phyloP scores from a whole-genome alignment of 2,329 filamentous ascomycete species.

The Didymella segeticola region DNA sequence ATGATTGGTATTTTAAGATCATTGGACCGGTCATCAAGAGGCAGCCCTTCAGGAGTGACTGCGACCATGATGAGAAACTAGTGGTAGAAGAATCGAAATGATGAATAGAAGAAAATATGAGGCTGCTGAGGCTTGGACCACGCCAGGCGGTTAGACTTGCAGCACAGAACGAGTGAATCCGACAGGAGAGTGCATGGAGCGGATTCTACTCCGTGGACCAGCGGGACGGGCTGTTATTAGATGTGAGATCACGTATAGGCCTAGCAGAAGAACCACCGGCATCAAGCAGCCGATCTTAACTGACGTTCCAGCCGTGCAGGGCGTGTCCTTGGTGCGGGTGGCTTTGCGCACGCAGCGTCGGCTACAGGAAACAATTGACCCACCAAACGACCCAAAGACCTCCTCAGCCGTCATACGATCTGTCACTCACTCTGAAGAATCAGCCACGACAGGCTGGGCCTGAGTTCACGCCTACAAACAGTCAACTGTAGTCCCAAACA shows the following conservation, averaged over 20 bases:
- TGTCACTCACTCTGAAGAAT: background rate
- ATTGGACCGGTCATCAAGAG: conserved; percentile 32
- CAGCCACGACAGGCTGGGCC: background rate
- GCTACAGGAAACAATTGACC: conserved; percentile 3
- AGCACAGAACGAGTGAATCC: background rate
- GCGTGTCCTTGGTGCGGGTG: conserved; percentile 11
- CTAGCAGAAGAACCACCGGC: background rate
- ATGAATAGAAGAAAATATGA: conserved; percentile 3
- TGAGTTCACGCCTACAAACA: background rate
- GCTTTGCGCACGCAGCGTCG: conserved; percentile 5
- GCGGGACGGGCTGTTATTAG: conserved; percentile 8
- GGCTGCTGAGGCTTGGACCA: conserved; percentile 10
- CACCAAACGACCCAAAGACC: conserved; percentile 1
- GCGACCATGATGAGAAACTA: conserved; percentile 21
- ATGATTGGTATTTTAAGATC: conserved; percentile 33
- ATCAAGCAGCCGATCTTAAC: background rate
- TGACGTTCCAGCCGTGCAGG: background rate
- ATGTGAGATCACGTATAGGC: conserved; percentile 12
- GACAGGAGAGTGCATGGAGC: conserved; percentile 3
- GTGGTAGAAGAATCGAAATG: background rate
- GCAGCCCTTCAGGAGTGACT: conserved; percentile 13
- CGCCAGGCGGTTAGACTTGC: conserved; percentile 8
- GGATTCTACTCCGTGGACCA: background rate
- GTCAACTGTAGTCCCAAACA: background rate
- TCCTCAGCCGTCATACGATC: background rate